Conservation (phyloP, 495 filamentous ascomycete species). For the Evernia prunastri region DNA sequence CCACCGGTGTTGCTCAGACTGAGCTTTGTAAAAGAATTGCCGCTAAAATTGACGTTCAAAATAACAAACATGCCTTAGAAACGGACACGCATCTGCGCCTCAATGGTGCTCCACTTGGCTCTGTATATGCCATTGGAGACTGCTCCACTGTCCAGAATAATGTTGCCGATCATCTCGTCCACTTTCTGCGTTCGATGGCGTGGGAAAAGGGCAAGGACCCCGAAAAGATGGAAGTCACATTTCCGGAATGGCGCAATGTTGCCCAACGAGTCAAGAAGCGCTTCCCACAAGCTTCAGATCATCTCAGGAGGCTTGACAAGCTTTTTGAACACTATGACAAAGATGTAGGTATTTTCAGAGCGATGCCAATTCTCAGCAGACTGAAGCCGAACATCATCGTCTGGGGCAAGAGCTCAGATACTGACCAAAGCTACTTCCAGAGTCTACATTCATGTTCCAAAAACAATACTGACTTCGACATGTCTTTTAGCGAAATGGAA, state of each 20-base stretch:
- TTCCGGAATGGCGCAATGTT: conserved; percentile 79
- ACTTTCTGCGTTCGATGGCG: conserved; percentile 81
- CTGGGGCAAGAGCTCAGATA: not conserved
- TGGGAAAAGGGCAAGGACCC: conserved; percentile 90
- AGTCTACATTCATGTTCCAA: not conserved
- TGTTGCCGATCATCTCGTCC: conserved; percentile 74
- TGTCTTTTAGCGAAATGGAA: conserved; percentile 43
- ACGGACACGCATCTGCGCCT: conserved; percentile 92
- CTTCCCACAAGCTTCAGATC: conserved; percentile 88
- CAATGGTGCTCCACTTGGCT: conserved; percentile 83
- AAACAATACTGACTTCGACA: not conserved
- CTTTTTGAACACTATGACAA: conserved; percentile 89
- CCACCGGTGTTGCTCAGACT: conserved; percentile 88
- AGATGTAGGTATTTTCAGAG: conserved; percentile 54
- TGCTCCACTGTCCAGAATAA: conserved; percentile 97
- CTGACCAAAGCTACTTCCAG: not conserved
- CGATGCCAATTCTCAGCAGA: not conserved
- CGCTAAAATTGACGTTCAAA: conserved; percentile 66
- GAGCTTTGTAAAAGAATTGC: conserved; percentile 70
- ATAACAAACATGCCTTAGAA: conserved; percentile 85
- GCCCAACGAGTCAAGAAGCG: conserved; percentile 75
- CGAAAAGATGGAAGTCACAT: conserved; percentile 72
- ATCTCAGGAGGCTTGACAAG: conserved; percentile 80
- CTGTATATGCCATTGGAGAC: conserved; percentile 97
- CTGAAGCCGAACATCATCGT: not conserved